Evolutionary conservation across 2,329 filamentous ascomycete species (phyloP).

Genomic region (Colletotrichum chlorophyti): DNA sequence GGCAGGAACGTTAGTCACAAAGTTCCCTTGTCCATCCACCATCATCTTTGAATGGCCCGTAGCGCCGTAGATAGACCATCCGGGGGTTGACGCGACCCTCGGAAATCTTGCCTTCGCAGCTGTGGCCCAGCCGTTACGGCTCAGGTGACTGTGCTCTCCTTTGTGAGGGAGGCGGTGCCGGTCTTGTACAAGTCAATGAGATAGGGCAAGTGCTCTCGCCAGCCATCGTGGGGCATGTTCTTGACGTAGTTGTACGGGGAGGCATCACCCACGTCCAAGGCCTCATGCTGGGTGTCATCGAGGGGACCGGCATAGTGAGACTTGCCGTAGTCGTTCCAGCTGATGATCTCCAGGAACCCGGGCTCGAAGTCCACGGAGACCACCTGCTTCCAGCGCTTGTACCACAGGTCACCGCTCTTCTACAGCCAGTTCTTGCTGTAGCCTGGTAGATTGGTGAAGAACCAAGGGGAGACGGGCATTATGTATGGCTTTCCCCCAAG

Average conservation of each 20-base stretch:
- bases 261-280: constrained; percentile 28
- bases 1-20: too few relatives aligned
- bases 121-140: too few relatives aligned
- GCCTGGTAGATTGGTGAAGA: constrained; percentile 56
- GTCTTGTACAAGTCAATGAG: constrained; percentile 57
- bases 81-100: too few relatives aligned
- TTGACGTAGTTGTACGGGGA: constrained; percentile 54
- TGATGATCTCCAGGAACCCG: constrained; percentile 54
- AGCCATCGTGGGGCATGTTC: constrained; percentile 55
- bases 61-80: too few relatives aligned
- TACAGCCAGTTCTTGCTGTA: constrained; percentile 65
- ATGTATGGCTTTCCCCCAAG: constrained; percentile 54
- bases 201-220: constrained; percentile 54
- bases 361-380: constrained; percentile 51
- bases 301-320: constrained; percentile 61
- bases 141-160: too few relatives aligned
- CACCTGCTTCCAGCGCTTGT: constrained; percentile 60
- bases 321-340: constrained; percentile 59
- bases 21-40: too few relatives aligned
- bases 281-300: too few relatives aligned
- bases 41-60: too few relatives aligned
- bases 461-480: constrained; percentile 50
- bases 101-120: too few relatives aligned
- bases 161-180: constrained; percentile 35
- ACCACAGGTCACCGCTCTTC: constrained; percentile 64